Base-by-base conservation (phyloP, 352 stramenopile genomes). In the Thalassiosira tumida region DNA sequence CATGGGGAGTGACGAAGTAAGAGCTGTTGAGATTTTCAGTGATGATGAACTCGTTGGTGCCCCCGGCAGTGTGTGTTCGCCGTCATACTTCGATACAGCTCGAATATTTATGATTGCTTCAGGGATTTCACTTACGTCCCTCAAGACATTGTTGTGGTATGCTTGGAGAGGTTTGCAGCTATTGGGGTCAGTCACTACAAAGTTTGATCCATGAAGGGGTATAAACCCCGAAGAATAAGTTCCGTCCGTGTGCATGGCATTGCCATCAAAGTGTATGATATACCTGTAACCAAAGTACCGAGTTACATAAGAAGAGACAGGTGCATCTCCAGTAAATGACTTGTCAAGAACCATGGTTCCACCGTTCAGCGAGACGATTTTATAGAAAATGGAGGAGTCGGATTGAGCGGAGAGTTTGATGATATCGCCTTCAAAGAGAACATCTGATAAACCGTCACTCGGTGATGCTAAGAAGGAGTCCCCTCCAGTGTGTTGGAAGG, bases 241-340 rank as follows among this genome's bases (percentile, higher is more conserved):
- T 69, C 84, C 82, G 50, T 86, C 78, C 14, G 84, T 88, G 75
- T 97, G 93, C 94, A 98, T 95, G 65, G 93, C 93, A 88, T 97
- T 96, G 47, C 96, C 96, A 82, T 97, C 94, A 91, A 98, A 98
- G 88, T 96, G 97, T 37, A 98, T 93, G 33, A 84, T 94, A 69
- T 96, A 97, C 33, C 84, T 95, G 83, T 93, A 96, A 40, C 94
- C 94, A 92, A 95, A 97, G 50, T 94, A 91, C 29, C 50, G 73
- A 13, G 82, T 87, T 38, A 84, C 62, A 82, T 85, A 54, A n/a
- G 72, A 86, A n/a, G 64, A 35, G 29, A 72, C 67, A 26, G 54
- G 78, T 37, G 33, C 35, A 85, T 91, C 80, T 65, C 84, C 89
- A 75, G 5, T 21, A 59, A 90, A 91, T 29, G 73, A 14, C 37